Conservation (phyloP, 2,329 filamentous ascomycete genomes). For the Westerdykella sp. region DNA sequence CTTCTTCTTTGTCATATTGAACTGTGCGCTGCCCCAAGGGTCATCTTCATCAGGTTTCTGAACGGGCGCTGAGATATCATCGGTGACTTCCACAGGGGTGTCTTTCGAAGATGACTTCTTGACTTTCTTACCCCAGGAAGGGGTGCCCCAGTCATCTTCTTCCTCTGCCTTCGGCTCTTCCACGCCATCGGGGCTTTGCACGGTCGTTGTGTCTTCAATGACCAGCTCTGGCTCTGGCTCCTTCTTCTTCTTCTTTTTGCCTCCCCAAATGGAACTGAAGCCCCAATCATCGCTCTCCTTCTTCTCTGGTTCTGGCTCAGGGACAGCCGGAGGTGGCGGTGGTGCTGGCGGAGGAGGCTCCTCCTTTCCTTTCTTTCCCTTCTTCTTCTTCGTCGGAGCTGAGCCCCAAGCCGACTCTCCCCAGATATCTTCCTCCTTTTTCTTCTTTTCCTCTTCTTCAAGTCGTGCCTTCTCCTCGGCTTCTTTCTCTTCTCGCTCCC, state of each 20-base stretch:
- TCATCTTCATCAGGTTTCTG: slow-evolving; percentile 42
- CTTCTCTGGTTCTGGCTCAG: slow-evolving; percentile 27
- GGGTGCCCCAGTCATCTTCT: slow-evolving; percentile 53
- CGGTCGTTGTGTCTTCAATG: slow-evolving; percentile 21
- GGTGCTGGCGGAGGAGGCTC: slow-evolving; percentile 12
- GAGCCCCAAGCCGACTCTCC: slow-evolving; percentile 22
- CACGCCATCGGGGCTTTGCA: slow-evolving; percentile 43
- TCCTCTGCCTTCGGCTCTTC: slow-evolving; percentile 47
- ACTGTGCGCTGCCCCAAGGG: slow-evolving; percentile 32
- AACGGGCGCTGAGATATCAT: slow-evolving; percentile 37
- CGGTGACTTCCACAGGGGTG: slow-evolving; percentile 34
- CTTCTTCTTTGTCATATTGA: slow-evolving; percentile 49
- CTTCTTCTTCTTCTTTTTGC: slow-evolving; percentile 43
- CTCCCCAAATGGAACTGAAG: slow-evolving; percentile 35
- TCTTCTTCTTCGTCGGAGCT: slow-evolving; percentile 32
- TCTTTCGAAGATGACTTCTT: slow-evolving; percentile 33
- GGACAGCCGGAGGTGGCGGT: slow-evolving; percentile 13
- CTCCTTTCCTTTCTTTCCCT: slow-evolving; percentile 42
- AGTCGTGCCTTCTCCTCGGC: slow-evolving; percentile 11
- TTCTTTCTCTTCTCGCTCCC: slow-evolving; percentile 17
- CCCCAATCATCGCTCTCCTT: slow-evolving; percentile 32
- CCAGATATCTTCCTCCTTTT: slow-evolving; percentile 34
- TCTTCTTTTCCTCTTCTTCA: slow-evolving; percentile 14
- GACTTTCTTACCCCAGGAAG: slow-evolving; percentile 49
- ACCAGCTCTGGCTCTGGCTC: slow-evolving; percentile 19